Evolutionary conservation across 495 filamentous ascomycete genomes (phyloP).

Genomic region (Hyaloscypha bicolor): DNA sequence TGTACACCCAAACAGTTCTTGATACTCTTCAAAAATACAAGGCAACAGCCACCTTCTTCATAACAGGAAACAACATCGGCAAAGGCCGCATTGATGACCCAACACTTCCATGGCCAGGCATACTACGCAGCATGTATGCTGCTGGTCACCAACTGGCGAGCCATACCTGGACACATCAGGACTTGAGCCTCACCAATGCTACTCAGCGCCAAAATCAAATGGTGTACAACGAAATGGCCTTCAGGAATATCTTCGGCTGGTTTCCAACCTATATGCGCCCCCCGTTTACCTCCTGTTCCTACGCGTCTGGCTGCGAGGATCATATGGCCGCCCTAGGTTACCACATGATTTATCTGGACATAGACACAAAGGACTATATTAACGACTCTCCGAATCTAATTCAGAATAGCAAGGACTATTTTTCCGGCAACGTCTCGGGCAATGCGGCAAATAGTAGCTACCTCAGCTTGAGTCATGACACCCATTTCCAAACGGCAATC

Average conservation of each 20-base stretch:
- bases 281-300: slow-evolving; percentile 72
- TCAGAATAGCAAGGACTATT: slow-evolving; percentile 70
- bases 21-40: slow-evolving; percentile 58
- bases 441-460: slow-evolving; percentile 43
- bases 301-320: slow-evolving; percentile 44
- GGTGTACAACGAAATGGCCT: slow-evolving; percentile 73
- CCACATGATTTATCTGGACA: slow-evolving; percentile 53
- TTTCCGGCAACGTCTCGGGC: slow-evolving; percentile 53
- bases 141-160: slow-evolving; percentile 78
- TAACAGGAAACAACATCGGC: slow-evolving; percentile 40
- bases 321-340: slow-evolving; percentile 70
- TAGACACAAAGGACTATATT: slow-evolving; percentile 79
- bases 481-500: slow-evolving; percentile 71
- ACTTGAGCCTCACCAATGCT: slow-evolving; percentile 60
- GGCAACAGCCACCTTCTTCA: slow-evolving; percentile 68
- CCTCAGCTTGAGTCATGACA: slow-evolving; percentile 75
- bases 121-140: slow-evolving; percentile 56
- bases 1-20: slow-evolving; percentile 61
- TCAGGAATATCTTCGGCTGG: slow-evolving; percentile 75
- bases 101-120: background rate
- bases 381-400: slow-evolving; percentile 61
- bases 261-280: slow-evolving; percentile 84
- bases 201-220: slow-evolving; percentile 64
- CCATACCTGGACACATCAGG: slow-evolving; percentile 82
- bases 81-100: slow-evolving; percentile 21